Evolutionary conservation across 2,329 filamentous ascomycete genomes (phyloP).

Genomic region (Aureobasidium sp.): DNA sequence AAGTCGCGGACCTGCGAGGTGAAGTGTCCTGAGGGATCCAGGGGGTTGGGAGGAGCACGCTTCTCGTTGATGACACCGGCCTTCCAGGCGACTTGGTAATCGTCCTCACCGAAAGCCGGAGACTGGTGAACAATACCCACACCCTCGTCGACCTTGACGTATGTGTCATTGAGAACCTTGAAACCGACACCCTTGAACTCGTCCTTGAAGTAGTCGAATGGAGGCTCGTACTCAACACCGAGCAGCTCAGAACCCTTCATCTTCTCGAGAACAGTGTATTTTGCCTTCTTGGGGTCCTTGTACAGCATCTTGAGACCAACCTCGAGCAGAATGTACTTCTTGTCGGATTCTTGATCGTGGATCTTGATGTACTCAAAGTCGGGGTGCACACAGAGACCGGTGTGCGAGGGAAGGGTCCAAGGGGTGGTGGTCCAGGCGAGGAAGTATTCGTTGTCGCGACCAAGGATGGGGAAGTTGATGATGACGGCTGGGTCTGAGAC

Average conservation of each 20-base stretch:
- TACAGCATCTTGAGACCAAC: constrained; percentile 75
- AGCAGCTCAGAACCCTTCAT: constrained; percentile 78
- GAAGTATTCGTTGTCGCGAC: constrained; percentile 67
- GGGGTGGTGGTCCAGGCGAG: constrained; percentile 88
- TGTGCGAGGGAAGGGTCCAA: constrained; percentile 77
- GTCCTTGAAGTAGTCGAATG: constrained; percentile 85
- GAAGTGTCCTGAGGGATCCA: constrained; percentile 78
- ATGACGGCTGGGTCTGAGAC: constrained; percentile 86
- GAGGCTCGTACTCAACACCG: constrained; percentile 81
- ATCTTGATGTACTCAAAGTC: constrained; percentile 86
- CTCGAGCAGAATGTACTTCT: constrained; percentile 80
- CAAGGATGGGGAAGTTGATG: constrained; percentile 71
- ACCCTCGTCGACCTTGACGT: constrained; percentile 85
- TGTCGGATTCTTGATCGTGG: constrained; percentile 70
- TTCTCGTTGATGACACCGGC: constrained; percentile 70
- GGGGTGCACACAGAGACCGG: constrained; percentile 69
- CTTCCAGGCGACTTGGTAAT: constrained; percentile 77
- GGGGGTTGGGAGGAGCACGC: constrained; percentile 77
- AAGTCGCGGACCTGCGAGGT: constrained; percentile 73
- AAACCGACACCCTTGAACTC: constrained; percentile 82
- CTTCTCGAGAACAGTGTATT: constrained; percentile 74
- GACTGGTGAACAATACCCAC: constrained; percentile 91
- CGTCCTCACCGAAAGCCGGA: constrained; percentile 90
- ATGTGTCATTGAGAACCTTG: constrained; percentile 72
- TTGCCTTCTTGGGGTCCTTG: constrained; percentile 92